Evolutionary conservation across 164 flowering plant genomes (phyloP).

Genomic region (Kingdonia uniflora): DNA sequence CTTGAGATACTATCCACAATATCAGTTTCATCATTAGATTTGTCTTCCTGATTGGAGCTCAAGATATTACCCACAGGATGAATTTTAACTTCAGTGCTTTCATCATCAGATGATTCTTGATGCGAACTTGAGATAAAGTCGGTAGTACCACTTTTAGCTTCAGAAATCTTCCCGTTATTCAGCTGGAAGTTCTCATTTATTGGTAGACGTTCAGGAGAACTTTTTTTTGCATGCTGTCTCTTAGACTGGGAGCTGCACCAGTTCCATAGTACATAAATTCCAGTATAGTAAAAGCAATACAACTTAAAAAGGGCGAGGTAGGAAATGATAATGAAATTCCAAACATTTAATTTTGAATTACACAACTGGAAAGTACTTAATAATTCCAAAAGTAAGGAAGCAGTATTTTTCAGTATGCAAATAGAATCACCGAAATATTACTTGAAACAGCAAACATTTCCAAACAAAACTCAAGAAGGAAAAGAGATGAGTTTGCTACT

Average conservation of each 20-base stretch:
- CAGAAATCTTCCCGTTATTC: slow-evolving; percentile 24
- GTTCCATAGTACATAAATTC: background rate
- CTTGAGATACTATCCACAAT: no score
- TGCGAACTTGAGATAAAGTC: slow-evolving; percentile 11
- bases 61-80: slow-evolving; percentile 3
- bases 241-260: slow-evolving; percentile 45
- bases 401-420: no score
- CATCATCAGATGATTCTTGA: slow-evolving; percentile 19
- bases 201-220: slow-evolving; percentile 23
- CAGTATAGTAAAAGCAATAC: no score
- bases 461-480: no score
- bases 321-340: no score
- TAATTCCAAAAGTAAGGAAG: no score
- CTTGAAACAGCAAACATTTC: no score
- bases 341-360: no score
- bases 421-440: no score
- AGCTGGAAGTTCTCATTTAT: slow-evolving; percentile 19
- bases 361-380: no score
- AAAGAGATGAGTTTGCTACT: no score
- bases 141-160: slow-evolving; percentile 15
- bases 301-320: no score
- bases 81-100: slow-evolving; percentile 23
- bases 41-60: slow-evolving; percentile 16
- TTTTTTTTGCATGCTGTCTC: slow-evolving; percentile 47
- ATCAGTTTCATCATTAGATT: slow-evolving; percentile 12